Evolutionary conservation across 768 basidiomycete genomes (phyloP).

Genomic region (Dacryopinax spathularia): DNA sequence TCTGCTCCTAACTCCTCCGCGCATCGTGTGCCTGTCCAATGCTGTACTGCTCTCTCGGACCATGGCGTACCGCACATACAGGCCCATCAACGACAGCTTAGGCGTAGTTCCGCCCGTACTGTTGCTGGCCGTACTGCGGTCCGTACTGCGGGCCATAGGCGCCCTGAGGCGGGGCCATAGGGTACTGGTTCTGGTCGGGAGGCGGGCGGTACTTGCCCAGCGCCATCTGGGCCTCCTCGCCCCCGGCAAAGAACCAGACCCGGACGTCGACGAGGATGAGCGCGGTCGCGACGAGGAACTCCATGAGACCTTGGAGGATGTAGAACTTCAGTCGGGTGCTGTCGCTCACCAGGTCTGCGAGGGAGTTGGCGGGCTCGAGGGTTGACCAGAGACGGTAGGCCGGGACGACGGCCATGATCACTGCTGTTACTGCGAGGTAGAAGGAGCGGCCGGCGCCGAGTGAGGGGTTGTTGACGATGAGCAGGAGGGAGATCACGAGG

Average conservation of each 20-base stretch:
- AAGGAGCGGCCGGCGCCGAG: not conserved
- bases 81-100: too few species aligned
- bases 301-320: not conserved
- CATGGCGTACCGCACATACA: too few species aligned
- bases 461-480: not conserved
- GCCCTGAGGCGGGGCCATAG: too few species aligned
- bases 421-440: not conserved
- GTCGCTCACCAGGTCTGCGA: slow-evolving; percentile 25
- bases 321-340: slow-evolving; percentile 12
- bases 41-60: too few species aligned
- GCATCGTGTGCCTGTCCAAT: too few species aligned
- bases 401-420: not conserved
- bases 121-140: slow-evolving; percentile 15
- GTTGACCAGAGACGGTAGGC: slow-evolving; percentile 11
- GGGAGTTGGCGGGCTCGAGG: slow-evolving; percentile 24
- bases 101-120: too few species aligned
- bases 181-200: too few species aligned
- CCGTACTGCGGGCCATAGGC: too few species aligned
- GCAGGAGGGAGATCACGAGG: not conserved
- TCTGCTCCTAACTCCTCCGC: too few species aligned
- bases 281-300: not conserved
- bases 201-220: not conserved
- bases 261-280: not conserved
- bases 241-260: not conserved
- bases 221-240: not conserved